Evolutionary conservation across 1,284 basidiomycete genomes (phyloP).

Genomic region (Boletus holoroseus): DNA sequence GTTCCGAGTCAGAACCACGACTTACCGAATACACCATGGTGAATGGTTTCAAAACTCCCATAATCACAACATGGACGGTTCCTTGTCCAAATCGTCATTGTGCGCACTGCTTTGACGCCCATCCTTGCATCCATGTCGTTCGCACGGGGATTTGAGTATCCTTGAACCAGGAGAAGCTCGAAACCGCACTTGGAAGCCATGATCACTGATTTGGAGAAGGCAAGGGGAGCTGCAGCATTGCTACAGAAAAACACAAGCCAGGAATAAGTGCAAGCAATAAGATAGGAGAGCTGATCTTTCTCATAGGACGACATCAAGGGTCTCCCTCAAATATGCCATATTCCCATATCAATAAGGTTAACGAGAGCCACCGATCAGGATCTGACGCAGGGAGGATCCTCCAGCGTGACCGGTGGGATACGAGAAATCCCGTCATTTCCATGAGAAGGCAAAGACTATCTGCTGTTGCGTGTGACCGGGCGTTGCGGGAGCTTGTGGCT

Average conservation of each 20-base stretch:
- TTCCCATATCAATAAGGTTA: neutral
- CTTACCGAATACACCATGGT: neutral
- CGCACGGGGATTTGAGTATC: neutral
- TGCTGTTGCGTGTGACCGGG: neutral
- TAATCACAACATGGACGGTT: neutral
- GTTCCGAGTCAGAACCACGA: neutral
- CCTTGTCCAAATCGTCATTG: neutral
- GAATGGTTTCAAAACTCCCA: neutral
- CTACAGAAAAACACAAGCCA: neutral
- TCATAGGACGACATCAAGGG: neutral
- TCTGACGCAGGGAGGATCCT: neutral
- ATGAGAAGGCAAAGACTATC: neutral
- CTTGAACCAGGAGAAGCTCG: neutral
- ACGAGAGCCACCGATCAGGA: neutral
- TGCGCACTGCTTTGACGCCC: too few species aligned
- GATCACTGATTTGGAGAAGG: neutral
- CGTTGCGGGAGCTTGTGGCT: neutral
- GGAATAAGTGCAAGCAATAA: neutral
- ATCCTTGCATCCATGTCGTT: neutral
- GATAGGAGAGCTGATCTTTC: neutral
- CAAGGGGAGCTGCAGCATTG: neutral
- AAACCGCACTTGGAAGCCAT: neutral
- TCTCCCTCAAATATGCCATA: too few species aligned
- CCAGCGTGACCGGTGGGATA: too few species aligned
- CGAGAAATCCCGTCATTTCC: neutral